A percentile compares a stretch with the other conserved stretches of the same genome.
Conservation (phyloP, 495 filamentous ascomycete species). For the Penicillium paradoxum region DNA sequence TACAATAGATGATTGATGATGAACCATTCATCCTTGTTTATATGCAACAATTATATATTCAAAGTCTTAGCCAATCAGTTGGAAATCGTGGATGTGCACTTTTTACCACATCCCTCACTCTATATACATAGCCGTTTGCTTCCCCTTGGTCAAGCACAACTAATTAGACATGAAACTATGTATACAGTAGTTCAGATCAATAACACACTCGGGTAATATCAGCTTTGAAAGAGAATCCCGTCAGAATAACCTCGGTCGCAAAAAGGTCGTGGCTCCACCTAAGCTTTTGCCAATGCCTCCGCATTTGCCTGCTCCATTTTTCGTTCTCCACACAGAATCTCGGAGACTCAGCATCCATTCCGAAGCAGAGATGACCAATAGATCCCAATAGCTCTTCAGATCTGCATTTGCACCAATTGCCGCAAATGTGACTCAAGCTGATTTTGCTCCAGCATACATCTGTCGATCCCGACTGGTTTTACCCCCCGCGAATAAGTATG, state of each 20-base stretch:
- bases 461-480: background rate
- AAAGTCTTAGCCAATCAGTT: too few species aligned
- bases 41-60: background rate
- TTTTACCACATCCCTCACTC: too few species aligned
- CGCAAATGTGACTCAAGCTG: background rate
- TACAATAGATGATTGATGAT: background rate
- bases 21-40: background rate
- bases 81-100: background rate
- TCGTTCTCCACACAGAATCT: background rate
- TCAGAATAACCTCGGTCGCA: background rate
- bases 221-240: too few species aligned
- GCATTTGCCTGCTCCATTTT: background rate
- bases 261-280: constrained; percentile 1
- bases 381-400: background rate
- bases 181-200: too few species aligned
- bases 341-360: background rate
- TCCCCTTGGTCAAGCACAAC: too few species aligned
- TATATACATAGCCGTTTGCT: background rate
- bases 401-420: background rate
- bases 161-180: too few species aligned
- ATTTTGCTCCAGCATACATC: background rate
- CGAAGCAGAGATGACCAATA: background rate
- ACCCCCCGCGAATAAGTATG: background rate
- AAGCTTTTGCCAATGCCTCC: constrained; percentile 10
- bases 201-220: too few species aligned